Conservation (phyloP, 805 yeast genomes). For the Wickerhamiella musiphila region DNA sequence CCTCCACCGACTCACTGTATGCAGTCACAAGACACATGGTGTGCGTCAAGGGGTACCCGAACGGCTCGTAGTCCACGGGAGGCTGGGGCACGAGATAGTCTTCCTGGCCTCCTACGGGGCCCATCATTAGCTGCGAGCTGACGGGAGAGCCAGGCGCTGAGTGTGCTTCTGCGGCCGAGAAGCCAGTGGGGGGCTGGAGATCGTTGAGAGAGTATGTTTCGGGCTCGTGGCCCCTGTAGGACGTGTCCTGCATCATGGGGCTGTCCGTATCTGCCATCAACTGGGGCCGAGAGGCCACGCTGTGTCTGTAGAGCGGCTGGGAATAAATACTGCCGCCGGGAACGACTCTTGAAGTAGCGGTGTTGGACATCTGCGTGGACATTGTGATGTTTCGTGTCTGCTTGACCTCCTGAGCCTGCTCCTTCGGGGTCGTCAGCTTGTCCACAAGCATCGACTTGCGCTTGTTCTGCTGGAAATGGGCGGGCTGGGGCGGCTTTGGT, state of each 20-base stretch:
- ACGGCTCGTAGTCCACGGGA: conserved; percentile 76
- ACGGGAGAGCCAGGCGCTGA: conserved; percentile 1
- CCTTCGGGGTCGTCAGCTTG: conserved; percentile 7
- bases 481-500: neutral
- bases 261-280: conserved; percentile 8
- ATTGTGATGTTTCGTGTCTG: conserved; percentile 16
- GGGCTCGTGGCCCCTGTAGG: conserved; percentile 16
- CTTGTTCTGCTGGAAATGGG: conserved; percentile 3
- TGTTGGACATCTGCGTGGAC: conserved; percentile 19
- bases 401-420: conserved; percentile 4
- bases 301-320: conserved; percentile 14
- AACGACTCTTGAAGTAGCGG: conserved; percentile 18
- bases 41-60: conserved; percentile 61
- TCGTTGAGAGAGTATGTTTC: conserved; percentile 8
- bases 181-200: conserved; percentile 5
- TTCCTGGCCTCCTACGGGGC: conserved; percentile 16
- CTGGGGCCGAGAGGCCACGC: conserved; percentile 12
- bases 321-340: conserved; percentile 20
- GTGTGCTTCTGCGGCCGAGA: too few relatives aligned
- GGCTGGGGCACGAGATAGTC: conserved; percentile 84
- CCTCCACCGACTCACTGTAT: conserved; percentile 82
- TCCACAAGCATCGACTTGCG: conserved; percentile 12
- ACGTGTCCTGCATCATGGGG: conserved; percentile 12
- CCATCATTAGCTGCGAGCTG: conserved; percentile 2
- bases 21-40: conserved; percentile 71